Evolutionary conservation across 75 land plant species (phyloP).

Genomic region (Larix kaempferi): DNA sequence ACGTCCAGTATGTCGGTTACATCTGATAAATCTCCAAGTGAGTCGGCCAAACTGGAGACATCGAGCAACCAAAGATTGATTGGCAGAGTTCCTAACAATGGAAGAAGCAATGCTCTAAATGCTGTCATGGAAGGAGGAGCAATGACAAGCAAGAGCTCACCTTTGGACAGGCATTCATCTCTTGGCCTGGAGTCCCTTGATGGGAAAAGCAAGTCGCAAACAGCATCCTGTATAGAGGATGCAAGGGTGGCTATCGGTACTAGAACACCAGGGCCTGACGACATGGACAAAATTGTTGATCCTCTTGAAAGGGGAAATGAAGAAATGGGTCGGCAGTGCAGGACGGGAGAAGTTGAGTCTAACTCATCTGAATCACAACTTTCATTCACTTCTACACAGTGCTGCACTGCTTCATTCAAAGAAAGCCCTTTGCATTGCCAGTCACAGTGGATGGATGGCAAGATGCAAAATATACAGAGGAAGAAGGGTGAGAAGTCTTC

Average conservation of each 20-base stretch:
- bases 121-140: not conserved
- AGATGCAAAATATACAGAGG: no score
- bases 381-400: constrained; percentile 7
- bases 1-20: not conserved
- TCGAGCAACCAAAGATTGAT: not conserved
- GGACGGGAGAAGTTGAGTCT: not conserved
- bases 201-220: no score
- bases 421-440: no score
- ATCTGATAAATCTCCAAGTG: not conserved
- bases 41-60: not conserved
- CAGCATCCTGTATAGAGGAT: no score
- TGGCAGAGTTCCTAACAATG: not conserved
- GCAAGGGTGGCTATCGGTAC: no score
- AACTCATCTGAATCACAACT: constrained; percentile 10
- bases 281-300: no score
- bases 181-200: no score
- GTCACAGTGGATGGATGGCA: no score
- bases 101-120: constrained; percentile 10
- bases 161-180: no score
- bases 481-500: not conserved
- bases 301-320: no score
- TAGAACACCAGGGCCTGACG: no score
- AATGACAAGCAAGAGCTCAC: constrained; percentile 15
- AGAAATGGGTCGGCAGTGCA: no score
- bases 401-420: not conserved